Evolutionary conservation across 1,284 basidiomycete genomes (phyloP), one percentile per base, ranked within the genome.

Genomic region (Pseudozyma tsukubaensis): DNA sequence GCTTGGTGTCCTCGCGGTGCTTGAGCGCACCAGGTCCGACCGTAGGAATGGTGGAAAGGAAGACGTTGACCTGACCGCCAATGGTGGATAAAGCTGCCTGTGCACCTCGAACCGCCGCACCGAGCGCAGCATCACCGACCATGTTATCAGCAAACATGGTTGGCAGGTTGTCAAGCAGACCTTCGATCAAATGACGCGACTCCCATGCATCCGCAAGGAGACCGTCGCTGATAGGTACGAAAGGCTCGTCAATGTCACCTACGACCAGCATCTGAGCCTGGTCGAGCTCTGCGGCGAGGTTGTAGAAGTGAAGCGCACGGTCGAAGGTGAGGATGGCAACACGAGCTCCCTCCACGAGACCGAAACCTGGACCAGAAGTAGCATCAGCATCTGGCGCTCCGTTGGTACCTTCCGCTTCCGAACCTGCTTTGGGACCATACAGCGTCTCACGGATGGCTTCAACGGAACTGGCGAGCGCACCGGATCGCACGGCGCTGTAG

Each of bases 221-320:
- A 1, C 91, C 92, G 12, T 88, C 87, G 37, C 87, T 88, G 37
- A 95, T 86, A 0, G 97, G 97, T 2, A 93, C 86, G 84, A 96
- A 99, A 32, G 94, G 91, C 77, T 99, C 97, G 24, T 95, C 87
- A 37, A 98, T 86, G 82, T 99, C 97, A 0, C 92, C 87, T 7
- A 98, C 89, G 44, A 99, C 89, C 43, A 96, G 87, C 88, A 97
- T 92, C 54, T 90, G 88, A 1, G 91, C 89, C 57, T 79, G 73
- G 35, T 83, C 83, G 13, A 76, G 53, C 76, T 92, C 87, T 86
- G 95, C 92, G 82, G 91, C 90, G 64, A 99, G 87, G 82, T 96
- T 91, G 86, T 94, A 94, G 84, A 97, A 97, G 78, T 97, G 93
- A 19, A 99, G 86, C 2, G 90, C 87, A 49, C 88, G 86, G 82